A percentile compares a stretch with the other conserved stretches of the same genome.
Evolutionary conservation across 2,329 filamentous ascomycete species (phyloP).

Genomic region (Pseudogymnoascus sp.): DNA sequence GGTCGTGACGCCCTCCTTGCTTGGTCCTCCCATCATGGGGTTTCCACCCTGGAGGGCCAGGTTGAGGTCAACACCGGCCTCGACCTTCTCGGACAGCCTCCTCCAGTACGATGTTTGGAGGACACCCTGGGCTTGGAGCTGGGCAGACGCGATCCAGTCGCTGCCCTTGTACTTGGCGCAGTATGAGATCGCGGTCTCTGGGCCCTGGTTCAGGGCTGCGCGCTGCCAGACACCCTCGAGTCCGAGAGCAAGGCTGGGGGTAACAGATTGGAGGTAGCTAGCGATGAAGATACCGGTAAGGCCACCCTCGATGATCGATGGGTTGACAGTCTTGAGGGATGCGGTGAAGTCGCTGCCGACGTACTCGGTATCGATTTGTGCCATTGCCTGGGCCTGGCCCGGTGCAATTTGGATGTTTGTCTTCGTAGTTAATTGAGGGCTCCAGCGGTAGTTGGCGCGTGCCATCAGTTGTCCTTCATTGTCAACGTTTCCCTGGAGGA

Average conservation of each 20-base stretch:
- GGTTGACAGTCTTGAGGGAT: conserved; percentile 89
- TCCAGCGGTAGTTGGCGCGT: conserved; percentile 91
- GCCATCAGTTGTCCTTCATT: conserved; percentile 83
- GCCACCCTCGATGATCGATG: conserved; percentile 85
- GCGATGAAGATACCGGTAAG: conserved; percentile 93
- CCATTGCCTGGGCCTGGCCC: conserved; percentile 72
- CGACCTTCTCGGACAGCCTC: conserved; percentile 85
- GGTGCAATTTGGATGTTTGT: conserved; percentile 78
- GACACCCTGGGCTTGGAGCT: conserved; percentile 73
- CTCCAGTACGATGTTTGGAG: conserved; percentile 93
- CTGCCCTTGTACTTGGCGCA: conserved; percentile 82
- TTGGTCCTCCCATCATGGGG: conserved; percentile 64
- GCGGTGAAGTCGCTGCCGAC: conserved; percentile 88
- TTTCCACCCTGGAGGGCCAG: conserved; percentile 61
- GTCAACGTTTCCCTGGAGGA: conserved; percentile 91
- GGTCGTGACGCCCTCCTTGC: conserved; percentile 83
- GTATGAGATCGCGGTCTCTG: conserved; percentile 88
- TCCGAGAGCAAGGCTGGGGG: conserved; percentile 76
- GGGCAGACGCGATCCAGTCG: conserved; percentile 89
- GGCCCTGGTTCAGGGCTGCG: conserved; percentile 71
- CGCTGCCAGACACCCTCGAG: conserved; percentile 94
- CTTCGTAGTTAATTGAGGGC: conserved; percentile 73
- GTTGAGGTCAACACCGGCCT: conserved; percentile 92
- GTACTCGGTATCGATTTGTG: conserved; percentile 94
- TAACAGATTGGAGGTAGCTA: conserved; percentile 90